These are phyloP conservation scores for Helminthosporium solani DNA, from an alignment of 2,329 filamentous ascomycete species.

Conservation along the genomic window DNA sequence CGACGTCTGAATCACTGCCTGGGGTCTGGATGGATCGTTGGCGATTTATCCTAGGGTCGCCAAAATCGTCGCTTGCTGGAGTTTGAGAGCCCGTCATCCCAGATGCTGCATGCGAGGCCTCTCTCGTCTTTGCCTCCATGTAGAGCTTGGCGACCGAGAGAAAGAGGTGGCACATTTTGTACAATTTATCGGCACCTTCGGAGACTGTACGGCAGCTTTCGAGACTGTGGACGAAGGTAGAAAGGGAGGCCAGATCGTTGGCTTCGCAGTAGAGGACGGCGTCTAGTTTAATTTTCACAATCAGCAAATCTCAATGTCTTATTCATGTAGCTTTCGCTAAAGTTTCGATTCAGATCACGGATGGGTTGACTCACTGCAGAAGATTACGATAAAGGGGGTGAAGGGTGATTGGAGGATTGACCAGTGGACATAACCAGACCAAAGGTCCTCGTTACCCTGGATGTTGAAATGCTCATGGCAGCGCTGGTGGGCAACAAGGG, in stretches of 20 bases:
- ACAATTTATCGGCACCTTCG: conserved; percentile 60
- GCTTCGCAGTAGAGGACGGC: conserved; percentile 54
- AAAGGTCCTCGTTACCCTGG: conserved; percentile 34
- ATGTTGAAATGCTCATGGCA: conserved; percentile 34
- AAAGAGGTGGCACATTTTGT: conserved; percentile 63
- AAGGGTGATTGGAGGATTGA: conserved; percentile 49
- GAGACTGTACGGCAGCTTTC: conserved; percentile 55
- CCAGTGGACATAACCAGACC: conserved; percentile 41
- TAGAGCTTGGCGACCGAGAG: conserved; percentile 63
- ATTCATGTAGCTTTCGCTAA: no score
- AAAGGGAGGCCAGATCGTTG: conserved; percentile 56
- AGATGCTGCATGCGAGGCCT: conserved; percentile 18
- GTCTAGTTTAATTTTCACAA: conserved; percentile 14
- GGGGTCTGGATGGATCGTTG: no score
- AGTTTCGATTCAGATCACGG: no score
- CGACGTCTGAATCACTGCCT: conserved; percentile 7
- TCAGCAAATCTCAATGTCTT: no score
- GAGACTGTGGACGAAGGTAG: conserved; percentile 59
- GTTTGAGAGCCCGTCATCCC: background rate
- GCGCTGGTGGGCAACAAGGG: conserved; percentile 32
- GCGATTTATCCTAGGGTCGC: no score
- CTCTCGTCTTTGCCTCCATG: conserved; percentile 58
- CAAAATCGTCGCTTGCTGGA: background rate
- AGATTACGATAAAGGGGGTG: conserved; percentile 53
- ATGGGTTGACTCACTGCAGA: conserved; percentile 34